Evolutionary conservation across 2,329 filamentous ascomycete species (phyloP).

Genomic region (Diaporthe nobilis): DNA sequence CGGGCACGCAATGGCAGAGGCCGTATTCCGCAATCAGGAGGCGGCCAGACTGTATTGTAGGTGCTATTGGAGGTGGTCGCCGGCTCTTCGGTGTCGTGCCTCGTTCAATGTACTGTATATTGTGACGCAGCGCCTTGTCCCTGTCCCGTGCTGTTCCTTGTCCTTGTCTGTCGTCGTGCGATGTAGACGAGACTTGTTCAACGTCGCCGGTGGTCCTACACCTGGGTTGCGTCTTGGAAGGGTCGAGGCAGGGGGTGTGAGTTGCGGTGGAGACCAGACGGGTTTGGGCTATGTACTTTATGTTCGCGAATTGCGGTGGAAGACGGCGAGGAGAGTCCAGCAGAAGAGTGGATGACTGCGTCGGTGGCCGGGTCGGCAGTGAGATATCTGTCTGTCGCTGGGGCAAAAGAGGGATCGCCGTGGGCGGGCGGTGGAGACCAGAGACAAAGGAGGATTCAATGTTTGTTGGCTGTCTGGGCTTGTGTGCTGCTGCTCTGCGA

Average conservation of each 20-base stretch:
- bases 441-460: conserved; percentile 22
- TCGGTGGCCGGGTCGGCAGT: conserved; percentile 30
- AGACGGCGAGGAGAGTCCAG: conserved; percentile 22
- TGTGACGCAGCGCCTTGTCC: conserved; percentile 11
- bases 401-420: not conserved
- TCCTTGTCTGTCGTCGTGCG: not conserved
- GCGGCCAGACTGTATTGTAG: conserved; percentile 8
- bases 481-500: not conserved
- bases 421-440: conserved; percentile 10
- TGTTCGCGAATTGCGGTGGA: conserved; percentile 15
- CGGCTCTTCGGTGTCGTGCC: conserved; percentile 6
- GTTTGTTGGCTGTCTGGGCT: not conserved
- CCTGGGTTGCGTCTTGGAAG: not conserved
- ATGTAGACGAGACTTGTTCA: conserved; percentile 15
- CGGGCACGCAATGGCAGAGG: conserved; percentile 40
- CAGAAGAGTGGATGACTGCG: conserved; percentile 17
- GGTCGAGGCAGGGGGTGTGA: conserved; percentile 5
- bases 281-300: not conserved
- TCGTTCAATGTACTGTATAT: not conserved
- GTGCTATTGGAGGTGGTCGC: not conserved
- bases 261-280: conserved; percentile 8
- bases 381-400: not conserved
- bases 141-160: not conserved
- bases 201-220: not conserved
- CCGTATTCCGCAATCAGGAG: conserved; percentile 40